Evolutionary conservation across 2,329 filamentous ascomycete genomes (phyloP), one percentile per base, ranked within the genome.

Genomic region (Fusarium verrucosum): DNA sequence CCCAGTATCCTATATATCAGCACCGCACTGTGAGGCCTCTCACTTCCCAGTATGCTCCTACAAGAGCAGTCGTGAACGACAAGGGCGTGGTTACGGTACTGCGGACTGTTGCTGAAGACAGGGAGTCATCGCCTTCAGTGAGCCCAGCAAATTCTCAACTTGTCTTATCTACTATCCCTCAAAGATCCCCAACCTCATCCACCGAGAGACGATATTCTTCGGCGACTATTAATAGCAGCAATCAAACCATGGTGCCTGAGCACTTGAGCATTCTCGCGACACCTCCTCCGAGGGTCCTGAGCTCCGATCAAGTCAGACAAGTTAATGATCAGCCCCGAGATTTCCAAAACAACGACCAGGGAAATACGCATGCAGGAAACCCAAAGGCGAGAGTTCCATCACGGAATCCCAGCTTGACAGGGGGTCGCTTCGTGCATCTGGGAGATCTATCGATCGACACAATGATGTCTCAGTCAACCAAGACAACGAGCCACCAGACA

Each of bases 81-180:
- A 76, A 77, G 50, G 77, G 77, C 33, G 70, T 75, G 3, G 74
- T 78, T 13, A 78, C 76, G 1, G 75, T 78, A 13, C 62, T 78
- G 32, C 72, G 73, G 13, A 73, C 74, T 2, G 68, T 76, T 16
- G 63, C 68, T 1, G 72, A 76, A 50, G 66, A 59, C 41, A 51
- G 57, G 10, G 68, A 74, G 35, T 43, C 46, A 26, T 56, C 61
- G n/a, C 40, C 55, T 13, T 57, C 67, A 17, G 52, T 67, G 11
- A 63, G 57, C 17, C 46, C 65, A 30, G 49, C 45, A 33, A 28
- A 36, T 13, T 51, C 60, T 20, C 65, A 62, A 26, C 38, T 53
- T 36, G 59, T 44, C n/a, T 19, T 58, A 7, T 61, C 60, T 4
- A 44, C 44, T 16, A 32, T 35, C 41, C 40, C 40, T 10, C 46